Base-by-base conservation (phyloP, 495 filamentous ascomycete genomes). In the Xylaria telfairii region DNA sequence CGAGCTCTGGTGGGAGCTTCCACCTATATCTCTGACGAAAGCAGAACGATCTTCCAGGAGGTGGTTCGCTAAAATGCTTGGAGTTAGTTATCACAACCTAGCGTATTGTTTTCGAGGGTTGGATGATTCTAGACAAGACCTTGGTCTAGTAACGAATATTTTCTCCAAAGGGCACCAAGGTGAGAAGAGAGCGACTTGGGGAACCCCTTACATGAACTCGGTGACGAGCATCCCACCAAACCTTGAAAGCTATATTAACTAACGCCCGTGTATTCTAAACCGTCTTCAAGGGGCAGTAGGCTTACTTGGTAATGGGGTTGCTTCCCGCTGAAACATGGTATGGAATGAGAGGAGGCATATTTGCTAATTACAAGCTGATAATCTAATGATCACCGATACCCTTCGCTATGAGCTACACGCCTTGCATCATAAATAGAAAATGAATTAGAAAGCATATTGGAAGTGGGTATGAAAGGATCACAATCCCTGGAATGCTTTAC, bases 11-110 rank as follows among this genome's bases (percentile, higher is more conserved):
- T 28, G 51, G 26, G 4, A 67, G 32, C 26, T 67, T 54, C 24
- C 26, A 28, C 19, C 32, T 17, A 47, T 67, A 67, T 21, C 17
- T 17, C 47, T 67, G 65, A 42, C 65, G 65, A 32, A 67, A 56
- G 32, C 24, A 39, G 13, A 67, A 54, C n/a, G 26, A 67, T 21
- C 65, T 19, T 32, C 65, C 65, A 15, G 65, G 65, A 15, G 65
- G 66, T 5, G 54, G 66, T 44, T 68, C 66, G 24, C 51, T 54
- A 54, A 4, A 3, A 6, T 10, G 15, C 26, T 13, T 13, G 3
- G 2, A 54, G 26, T 54, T 13, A 54, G 51, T 30, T 28, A 54
- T 54, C 51, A 24, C n/a, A 1, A 30, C 30, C 51, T 17, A 28
- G 26, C 12, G 21, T 10, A 28, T 9, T 2, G 15, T 53, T 53